A percentile compares a stretch with the other conserved stretches of the same genome.
Evolutionary conservation across 1,284 basidiomycete genomes (phyloP).

Genomic region (Ceratobasidium sp.): DNA sequence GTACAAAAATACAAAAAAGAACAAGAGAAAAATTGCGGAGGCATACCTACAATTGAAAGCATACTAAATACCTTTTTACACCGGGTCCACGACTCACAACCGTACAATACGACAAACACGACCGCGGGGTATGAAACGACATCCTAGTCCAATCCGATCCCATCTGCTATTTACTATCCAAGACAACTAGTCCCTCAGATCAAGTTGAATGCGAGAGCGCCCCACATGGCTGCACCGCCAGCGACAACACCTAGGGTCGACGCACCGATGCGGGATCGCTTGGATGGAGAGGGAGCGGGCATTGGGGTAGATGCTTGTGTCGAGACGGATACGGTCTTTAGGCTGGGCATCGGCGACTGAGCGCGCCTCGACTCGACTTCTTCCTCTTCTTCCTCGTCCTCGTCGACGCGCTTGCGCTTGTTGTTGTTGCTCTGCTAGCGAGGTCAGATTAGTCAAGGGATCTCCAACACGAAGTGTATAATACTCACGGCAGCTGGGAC

Average conservation of each 20-base stretch:
- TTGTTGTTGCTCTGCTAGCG: neutral
- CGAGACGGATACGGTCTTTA: neutral
- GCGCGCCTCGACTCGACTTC: slow-evolving; percentile 15
- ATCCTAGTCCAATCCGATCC: neutral
- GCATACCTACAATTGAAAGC: neutral
- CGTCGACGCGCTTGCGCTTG: slow-evolving; percentile 27
- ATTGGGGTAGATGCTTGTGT: neutral
- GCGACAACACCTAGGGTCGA: neutral
- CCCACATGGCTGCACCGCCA: slow-evolving; percentile 3
- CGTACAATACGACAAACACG: neutral
- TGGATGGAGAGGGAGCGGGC: slow-evolving; percentile 13
- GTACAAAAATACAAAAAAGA: neutral
- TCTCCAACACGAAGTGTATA: neutral
- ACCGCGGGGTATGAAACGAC: neutral
- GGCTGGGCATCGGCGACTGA: slow-evolving; percentile 14
- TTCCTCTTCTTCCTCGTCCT: slow-evolving; percentile 21
- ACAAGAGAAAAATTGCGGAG: neutral
- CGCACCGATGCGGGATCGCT: slow-evolving; percentile 1
- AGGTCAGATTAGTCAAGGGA: neutral
- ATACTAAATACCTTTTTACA: neutral
- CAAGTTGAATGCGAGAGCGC: neutral
- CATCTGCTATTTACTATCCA: neutral
- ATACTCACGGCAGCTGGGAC: slow-evolving; percentile 9
- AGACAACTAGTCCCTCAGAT: neutral
- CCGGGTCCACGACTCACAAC: neutral